Evolutionary conservation across 2,329 filamentous ascomycete species (phyloP).

Genomic region (Fonsecaea nubica): DNA sequence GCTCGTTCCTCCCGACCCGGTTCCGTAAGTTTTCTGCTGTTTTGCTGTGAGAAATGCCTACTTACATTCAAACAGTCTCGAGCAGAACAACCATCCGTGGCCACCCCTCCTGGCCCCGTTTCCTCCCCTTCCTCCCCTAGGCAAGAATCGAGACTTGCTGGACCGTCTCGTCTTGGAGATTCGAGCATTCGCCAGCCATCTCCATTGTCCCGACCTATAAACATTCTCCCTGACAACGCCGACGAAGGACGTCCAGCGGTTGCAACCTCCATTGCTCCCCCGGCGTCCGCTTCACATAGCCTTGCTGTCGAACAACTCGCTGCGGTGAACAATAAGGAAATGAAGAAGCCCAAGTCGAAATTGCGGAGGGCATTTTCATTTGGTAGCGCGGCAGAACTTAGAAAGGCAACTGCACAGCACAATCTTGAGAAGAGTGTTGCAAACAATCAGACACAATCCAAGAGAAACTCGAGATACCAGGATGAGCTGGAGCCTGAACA

Average conservation of each 20-base stretch:
- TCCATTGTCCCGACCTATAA: conserved; percentile 74
- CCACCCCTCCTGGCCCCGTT: conserved; percentile 1
- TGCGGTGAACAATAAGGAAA: conserved; percentile 85
- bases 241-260: neutral
- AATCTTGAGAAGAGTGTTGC: conserved; percentile 53
- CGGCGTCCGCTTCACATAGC: conserved; percentile 50
- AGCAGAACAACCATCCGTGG: conserved; percentile 14
- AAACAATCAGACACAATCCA: conserved; percentile 48
- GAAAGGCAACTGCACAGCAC: conserved; percentile 73
- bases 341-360: conserved; percentile 81
- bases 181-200: conserved; percentile 60
- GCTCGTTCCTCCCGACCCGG: conserved; percentile 63
- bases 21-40: conserved; percentile 63
- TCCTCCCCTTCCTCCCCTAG: conserved; percentile 16
- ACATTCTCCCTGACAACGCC: conserved; percentile 64
- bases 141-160: conserved; percentile 25
- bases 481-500: conserved; percentile 85
- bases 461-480: conserved; percentile 69
- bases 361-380: conserved; percentile 94
- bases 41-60: conserved; percentile 22
- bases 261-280: conserved; percentile 39
- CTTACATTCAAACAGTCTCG: conserved; percentile 27
- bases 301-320: conserved; percentile 83
- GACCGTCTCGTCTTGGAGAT: conserved; percentile 24
- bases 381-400: conserved; percentile 89